Conservation (phyloP, 306 rosid genomes). For the Crotalaria pallida region DNA sequence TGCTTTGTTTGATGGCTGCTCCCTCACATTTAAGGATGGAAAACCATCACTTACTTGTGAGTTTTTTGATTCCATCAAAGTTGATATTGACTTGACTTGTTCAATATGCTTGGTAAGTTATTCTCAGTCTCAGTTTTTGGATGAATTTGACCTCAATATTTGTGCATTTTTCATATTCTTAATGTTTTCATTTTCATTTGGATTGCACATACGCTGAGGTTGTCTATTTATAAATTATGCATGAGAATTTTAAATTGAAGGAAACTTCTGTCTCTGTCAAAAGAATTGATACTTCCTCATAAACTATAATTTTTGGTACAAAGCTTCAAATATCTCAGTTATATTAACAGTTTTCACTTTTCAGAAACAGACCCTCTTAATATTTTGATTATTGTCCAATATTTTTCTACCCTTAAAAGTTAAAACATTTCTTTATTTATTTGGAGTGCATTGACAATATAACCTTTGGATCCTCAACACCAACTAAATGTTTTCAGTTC, state of each 20-base stretch:
- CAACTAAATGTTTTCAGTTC: neutral
- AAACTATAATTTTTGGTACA: neutral
- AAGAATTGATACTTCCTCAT: neutral
- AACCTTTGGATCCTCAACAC: neutral
- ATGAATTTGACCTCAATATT: neutral
- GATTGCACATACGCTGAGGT: neutral
- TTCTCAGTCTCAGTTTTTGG: neutral
- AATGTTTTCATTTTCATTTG: constrained; percentile 2
- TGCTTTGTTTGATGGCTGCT: constrained; percentile 63
- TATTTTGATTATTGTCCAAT: neutral
- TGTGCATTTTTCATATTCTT: neutral
- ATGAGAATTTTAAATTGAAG: neutral
- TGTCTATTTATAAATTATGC: neutral
- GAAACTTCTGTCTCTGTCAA: neutral
- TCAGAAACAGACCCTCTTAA: neutral
- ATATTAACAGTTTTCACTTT: neutral
- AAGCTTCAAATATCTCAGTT: neutral
- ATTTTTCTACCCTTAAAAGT: neutral
- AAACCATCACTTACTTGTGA: constrained; percentile 83
- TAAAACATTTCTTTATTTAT: neutral
- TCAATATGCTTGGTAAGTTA: constrained; percentile 89
- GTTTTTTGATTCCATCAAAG: constrained; percentile 71
- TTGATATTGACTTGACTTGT: constrained; percentile 83
- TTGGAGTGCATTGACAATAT: neutral
- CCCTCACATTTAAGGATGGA: constrained; percentile 57